Base-by-base conservation (phyloP, 2,329 filamentous ascomycete genomes). In the Paramyrothecium sp. region DNA sequence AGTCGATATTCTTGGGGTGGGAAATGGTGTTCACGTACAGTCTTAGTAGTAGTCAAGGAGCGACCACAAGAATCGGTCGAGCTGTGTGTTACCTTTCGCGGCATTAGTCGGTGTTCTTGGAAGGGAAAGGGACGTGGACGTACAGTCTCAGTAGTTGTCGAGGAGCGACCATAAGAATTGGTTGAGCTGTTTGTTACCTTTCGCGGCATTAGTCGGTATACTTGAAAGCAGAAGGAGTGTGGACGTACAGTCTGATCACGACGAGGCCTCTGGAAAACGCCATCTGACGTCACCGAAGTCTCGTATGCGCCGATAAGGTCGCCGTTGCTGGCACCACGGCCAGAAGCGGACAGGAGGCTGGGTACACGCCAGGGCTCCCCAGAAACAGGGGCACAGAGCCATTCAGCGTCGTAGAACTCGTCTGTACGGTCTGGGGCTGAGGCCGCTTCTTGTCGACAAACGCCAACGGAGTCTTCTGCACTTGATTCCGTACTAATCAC, bases 181-280 rank as follows among this genome's bases (percentile, higher is more conserved):
- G 47, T 54, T 52, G 56, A 58, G 57, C 55, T 56, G n/a, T 51
- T 54, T 55, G 47, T 51, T 54, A 62, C 59, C 66, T 67, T 68
- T 63, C 63, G 33, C 54, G 50, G 55, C 61, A 55, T 68, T 64
- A 68, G 66, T 60, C 53, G 60, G 23, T 50, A 41, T 17, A 41
- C 49, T 23, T 26, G 19, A 7, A 46, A 19, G 3, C 26, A 3
- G 4, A 22, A 21, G 3, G 26, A 13, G 50, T 13, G 34, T 47
- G 30, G 16, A 64, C 63, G 51, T 65, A 66, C 64, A 59, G 61
- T 60, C 46, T 38, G 38, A 19, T 17, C 38, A 44, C 38, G 38
- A 19, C 13, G 38, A 44, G 38, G n/a, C 56, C 34, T 54, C 10
- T 17, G n/a, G 41, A 23, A 41, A 41, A 41, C 49, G 19, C 22